These are phyloP conservation scores for Tetrahymena borealis DNA, from an alignment of 73 alveolate species.

Conservation along the genomic window DNA sequence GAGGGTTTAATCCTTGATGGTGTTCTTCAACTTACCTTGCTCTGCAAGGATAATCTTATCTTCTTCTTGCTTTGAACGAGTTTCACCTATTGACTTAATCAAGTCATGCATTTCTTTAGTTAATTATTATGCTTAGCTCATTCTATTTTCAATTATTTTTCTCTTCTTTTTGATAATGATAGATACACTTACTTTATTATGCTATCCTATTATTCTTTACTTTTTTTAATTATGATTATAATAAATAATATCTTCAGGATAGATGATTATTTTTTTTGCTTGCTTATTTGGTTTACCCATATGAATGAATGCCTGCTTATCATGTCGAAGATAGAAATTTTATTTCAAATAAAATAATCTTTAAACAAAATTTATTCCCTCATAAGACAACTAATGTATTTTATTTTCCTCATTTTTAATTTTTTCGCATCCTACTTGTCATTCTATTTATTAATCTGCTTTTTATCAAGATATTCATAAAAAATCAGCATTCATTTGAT, in stretches of 20 bases:
- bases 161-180: not conserved
- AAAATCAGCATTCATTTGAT: too few relatives aligned
- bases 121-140: constrained; percentile 86
- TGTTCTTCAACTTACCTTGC: constrained; percentile 76
- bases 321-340: not conserved
- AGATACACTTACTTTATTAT: not conserved
- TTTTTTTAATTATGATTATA: too few relatives aligned
- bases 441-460: too few relatives aligned
- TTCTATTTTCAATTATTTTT: not conserved
- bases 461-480: too few relatives aligned
- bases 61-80: constrained; percentile 97
- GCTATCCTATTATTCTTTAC: not conserved
- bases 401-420: not conserved
- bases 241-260: too few relatives aligned
- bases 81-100: constrained; percentile 98
- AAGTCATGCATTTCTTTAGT: constrained; percentile 97
- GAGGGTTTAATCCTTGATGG: constrained; percentile 83
- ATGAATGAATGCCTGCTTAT: not conserved
- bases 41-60: constrained; percentile 97
- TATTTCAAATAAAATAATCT: not conserved
- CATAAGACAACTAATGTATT: not conserved
- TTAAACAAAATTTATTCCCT: not conserved
- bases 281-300: too few relatives aligned
- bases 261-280: too few relatives aligned
- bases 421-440: not conserved